Evolutionary conservation across 2,329 filamentous ascomycete genomes (phyloP), one percentile per base, ranked within the genome.

Genomic region (Aspergillus viridinutans): DNA sequence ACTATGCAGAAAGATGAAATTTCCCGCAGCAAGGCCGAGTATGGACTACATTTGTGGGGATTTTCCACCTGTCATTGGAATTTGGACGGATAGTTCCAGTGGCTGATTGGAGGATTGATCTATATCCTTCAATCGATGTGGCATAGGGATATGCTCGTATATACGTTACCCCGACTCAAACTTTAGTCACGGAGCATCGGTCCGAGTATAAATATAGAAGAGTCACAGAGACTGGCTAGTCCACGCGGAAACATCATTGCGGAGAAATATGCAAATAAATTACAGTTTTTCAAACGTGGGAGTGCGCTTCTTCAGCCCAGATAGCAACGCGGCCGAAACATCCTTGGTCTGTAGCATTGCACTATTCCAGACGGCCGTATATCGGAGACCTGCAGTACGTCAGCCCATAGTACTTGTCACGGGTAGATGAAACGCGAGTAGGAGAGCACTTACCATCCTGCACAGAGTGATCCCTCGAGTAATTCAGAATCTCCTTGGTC

Each of bases 331-430:
- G 58, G 82, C 78, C 68, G 84, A 77, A 47, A 96, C 82, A 78
- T 97, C 93, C 53, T 80, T 78, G 6, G 90, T 89, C 78, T 97
- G 92, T 65, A 96, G 70, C 68, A 90, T 89, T 2, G 86, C 89
- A 65, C 85, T 83, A 70, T 97, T 97, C 93, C 92, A 97, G 1
- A 94, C 82, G 10, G 85, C 82, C 3, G 92, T 96, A 74, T 96
- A 97, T 57, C 85, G 84, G 71, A 97, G 76, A 49, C 86, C 85
- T 87, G 61, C 21, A 32, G 8, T 6, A 38, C 5, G 50, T 40
- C 32, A 52, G 28, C n/a, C 28, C 29, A 56, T 49, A 32, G 49
- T 29, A 5, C 21, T 45, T 6, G 28, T 7, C n/a, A 21, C 26
- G 9, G 2, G 9, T 17, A 28, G 40, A 14, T 38, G 23, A 17